Conservation (phyloP, 176 grass and related monocot genomes). For the Aechmea fasciata region DNA sequence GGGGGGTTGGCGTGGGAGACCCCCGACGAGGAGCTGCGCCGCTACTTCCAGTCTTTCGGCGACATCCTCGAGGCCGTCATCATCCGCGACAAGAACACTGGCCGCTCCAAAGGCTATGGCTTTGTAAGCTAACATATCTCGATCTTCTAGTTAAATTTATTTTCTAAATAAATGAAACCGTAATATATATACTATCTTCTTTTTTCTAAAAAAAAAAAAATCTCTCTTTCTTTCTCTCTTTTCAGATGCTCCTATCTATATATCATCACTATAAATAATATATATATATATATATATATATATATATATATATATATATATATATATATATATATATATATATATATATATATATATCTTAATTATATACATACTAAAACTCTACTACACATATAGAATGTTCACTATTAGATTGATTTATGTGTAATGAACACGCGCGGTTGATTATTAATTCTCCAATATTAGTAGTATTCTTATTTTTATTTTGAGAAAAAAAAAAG, state of each 20-base stretch:
- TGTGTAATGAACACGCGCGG: background rate
- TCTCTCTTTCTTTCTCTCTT: background rate
- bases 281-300: background rate
- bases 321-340: no score
- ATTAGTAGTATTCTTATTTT: background rate
- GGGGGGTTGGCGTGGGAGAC: slow-evolving; percentile 25
- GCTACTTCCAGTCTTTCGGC: slow-evolving; percentile 6
- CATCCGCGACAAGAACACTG: slow-evolving; percentile 8
- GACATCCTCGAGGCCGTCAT: slow-evolving; percentile 13
- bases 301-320: background rate
- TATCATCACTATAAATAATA: background rate
- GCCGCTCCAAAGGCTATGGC: slow-evolving; percentile 11
- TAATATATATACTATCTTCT: no score
- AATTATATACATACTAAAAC: background rate
- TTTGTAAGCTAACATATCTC: background rate
- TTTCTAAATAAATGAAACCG: no score
- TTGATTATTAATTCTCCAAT: background rate
- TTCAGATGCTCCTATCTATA: no score
- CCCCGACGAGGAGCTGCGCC: background rate
- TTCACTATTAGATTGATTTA: background rate
- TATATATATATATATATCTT: background rate
- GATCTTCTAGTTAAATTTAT: background rate
- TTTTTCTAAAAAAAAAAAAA: no score
- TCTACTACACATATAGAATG: background rate
- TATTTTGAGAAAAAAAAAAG: background rate